phyloP scores from a whole-genome alignment of 1,284 basidiomycete genomes.

The Cutaneotrichosporon mucoides region DNA sequence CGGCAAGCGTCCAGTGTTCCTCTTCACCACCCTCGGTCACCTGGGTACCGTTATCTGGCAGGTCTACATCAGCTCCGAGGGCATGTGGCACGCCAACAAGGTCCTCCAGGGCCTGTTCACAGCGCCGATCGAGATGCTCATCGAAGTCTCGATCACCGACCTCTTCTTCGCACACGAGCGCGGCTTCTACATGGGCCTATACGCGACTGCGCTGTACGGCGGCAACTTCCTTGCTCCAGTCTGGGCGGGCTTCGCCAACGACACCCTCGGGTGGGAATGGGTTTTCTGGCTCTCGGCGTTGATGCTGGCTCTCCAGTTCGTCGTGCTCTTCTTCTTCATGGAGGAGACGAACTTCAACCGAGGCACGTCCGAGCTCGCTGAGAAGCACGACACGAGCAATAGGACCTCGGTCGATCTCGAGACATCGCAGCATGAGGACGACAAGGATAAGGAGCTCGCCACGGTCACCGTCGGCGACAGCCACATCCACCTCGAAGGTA shows the following conservation, averaged over 20 bases:
- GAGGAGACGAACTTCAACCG: slow-evolving; percentile 29
- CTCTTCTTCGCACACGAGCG: slow-evolving; percentile 25
- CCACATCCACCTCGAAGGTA: slow-evolving; percentile 2
- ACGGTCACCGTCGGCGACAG: neutral
- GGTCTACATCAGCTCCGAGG: slow-evolving; percentile 13
- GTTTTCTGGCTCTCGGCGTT: slow-evolving; percentile 22
- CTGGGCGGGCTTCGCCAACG: slow-evolving; percentile 21
- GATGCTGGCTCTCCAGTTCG: slow-evolving; percentile 5
- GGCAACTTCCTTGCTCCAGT: slow-evolving; percentile 18
- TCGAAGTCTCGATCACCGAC: slow-evolving; percentile 19
- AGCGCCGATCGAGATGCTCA: slow-evolving; percentile 23
- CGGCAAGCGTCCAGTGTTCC: slow-evolving; percentile 26
- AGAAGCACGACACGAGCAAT: slow-evolving; percentile 3
- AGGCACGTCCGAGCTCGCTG: slow-evolving; percentile 17
- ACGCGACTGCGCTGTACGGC: slow-evolving; percentile 16
- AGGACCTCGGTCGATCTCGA: neutral
- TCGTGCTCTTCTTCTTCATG: slow-evolving; percentile 22
- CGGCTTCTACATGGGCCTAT: slow-evolving; percentile 24
- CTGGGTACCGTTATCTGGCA: slow-evolving; percentile 21
- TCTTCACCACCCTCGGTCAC: slow-evolving; percentile 11
- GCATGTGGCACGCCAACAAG: slow-evolving; percentile 24
- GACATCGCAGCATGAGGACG: neutral
- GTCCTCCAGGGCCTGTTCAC: slow-evolving; percentile 21
- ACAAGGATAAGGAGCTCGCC: neutral
- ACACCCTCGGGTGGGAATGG: slow-evolving; percentile 22